Base-by-base conservation (phyloP, 768 basidiomycete genomes). In the Collybia mongolica region DNA sequence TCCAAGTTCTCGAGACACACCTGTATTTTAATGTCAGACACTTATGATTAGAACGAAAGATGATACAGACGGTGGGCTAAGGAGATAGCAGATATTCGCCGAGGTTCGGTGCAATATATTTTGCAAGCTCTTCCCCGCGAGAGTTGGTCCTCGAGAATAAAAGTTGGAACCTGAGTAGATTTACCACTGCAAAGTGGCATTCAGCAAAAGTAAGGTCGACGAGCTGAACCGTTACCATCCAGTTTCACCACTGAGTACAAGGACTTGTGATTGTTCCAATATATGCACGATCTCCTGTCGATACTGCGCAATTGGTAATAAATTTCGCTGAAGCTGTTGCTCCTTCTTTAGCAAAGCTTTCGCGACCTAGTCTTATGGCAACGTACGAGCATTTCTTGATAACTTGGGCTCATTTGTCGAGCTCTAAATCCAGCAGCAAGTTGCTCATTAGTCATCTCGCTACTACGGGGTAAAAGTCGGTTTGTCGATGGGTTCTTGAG, bases 1-100 rank as follows among this genome's bases (percentile, higher is more conserved):
- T 6, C 96, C 96, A 3, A 99, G 73, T 66, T 99, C 96, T 41
- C 82, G 81, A 17, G 96, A 94, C 26, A 98, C 96, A 45, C 68
- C 81, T 77, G 48, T 11, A 43, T 11, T 15, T 46, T 40, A 5
- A 23, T 29, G 11, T 60, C 20, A 52, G 26, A 39, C 19, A 15
- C 18, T 35, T n/a, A 36, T 40, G 39, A 48, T 17, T 44, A 44
- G 36, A 15, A 43, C 15, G 7, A 18, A 12, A 44, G n/a, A 24
- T 23, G 29, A 26, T 26, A 58, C 72, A 19, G 51, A 69, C 93
- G 86, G 56, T 96, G 92, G 0, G 96, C 96, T 6, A 98, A 79
- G 0, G 96, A 98, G 44, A 98, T 90, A 1, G 96, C 95, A 47
- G 93, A 95, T 55, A 98, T 98, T 37, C 96, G 83, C 39, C 96